phyloP scores from a whole-genome alignment of 805 yeast species.

The Candida vaughaniae region DNA sequence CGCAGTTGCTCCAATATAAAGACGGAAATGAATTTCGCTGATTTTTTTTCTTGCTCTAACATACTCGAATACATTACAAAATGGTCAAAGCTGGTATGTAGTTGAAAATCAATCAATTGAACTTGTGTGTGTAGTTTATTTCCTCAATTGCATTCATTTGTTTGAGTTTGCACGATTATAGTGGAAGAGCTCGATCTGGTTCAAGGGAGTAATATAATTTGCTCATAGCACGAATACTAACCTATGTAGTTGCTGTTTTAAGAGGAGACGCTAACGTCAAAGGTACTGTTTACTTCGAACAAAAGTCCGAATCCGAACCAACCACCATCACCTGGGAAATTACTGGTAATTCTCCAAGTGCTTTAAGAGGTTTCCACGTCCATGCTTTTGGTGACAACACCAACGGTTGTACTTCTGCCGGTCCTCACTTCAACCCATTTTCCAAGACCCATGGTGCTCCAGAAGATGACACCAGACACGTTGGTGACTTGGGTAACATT shows the following conservation, averaged over 20 bases:
- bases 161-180: neutral
- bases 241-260: constrained; percentile 75
- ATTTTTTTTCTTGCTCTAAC: constrained; percentile 17
- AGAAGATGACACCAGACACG: constrained; percentile 76
- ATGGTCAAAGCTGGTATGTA: constrained; percentile 69
- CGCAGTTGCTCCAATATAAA: neutral
- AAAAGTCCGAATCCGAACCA: constrained; percentile 73
- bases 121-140: no score
- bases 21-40: neutral
- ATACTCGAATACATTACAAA: constrained; percentile 1
- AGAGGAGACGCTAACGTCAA: constrained; percentile 92
- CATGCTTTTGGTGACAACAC: constrained; percentile 99
- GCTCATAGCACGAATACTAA: constrained; percentile 5
- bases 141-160: no score
- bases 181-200: neutral
- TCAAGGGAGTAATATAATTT: constrained; percentile 1
- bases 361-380: constrained; percentile 95
- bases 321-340: constrained; percentile 88
- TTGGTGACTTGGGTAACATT: constrained; percentile 96
- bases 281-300: constrained; percentile 88
- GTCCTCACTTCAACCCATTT: constrained; percentile 95
- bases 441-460: constrained; percentile 91
- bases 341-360: constrained; percentile 83
- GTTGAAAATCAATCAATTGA: no score
- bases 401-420: constrained; percentile 98